These are phyloP conservation scores for Aureobasidium zeae DNA, from an alignment of 2,329 filamentous ascomycete genomes.

Conservation along the genomic window DNA sequence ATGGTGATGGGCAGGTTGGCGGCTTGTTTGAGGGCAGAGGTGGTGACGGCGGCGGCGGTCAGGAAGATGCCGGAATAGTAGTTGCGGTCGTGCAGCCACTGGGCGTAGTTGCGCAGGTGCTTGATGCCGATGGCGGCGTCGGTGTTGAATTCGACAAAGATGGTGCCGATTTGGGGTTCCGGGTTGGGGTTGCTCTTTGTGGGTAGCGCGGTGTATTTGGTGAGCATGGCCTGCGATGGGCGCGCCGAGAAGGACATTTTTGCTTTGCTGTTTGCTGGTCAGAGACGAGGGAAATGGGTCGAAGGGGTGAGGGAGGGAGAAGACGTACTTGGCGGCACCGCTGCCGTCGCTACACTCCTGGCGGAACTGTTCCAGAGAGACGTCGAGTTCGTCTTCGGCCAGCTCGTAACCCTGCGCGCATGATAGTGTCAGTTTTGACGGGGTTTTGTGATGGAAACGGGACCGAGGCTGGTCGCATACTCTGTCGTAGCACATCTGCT, in stretches of 20 bases:
- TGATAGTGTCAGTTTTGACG: neutral
- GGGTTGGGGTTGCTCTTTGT: constrained; percentile 57
- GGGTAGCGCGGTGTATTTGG: constrained; percentile 67
- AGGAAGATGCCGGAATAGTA: constrained; percentile 89
- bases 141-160: constrained; percentile 87
- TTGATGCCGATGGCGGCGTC: constrained; percentile 78
- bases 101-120: constrained; percentile 83
- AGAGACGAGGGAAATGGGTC: neutral
- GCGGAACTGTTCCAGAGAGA: constrained; percentile 75
- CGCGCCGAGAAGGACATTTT: constrained; percentile 82
- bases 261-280: constrained; percentile 52
- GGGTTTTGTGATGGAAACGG: neutral
- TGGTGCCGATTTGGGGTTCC: constrained; percentile 63
- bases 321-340: constrained; percentile 61
- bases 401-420: constrained; percentile 78
- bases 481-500: constrained; percentile 89
- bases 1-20: constrained; percentile 70
- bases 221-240: constrained; percentile 74
- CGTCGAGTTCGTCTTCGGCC: constrained; percentile 76
- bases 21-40: constrained; percentile 78
- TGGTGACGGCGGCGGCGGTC: constrained; percentile 70
- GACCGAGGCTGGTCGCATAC: constrained; percentile 38
- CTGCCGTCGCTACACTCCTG: constrained; percentile 60
- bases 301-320: neutral
- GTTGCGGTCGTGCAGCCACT: constrained; percentile 67